These are phyloP conservation scores for Acmispon strigosus DNA, from an alignment of 306 rosid species.

Conservation along the genomic window DNA sequence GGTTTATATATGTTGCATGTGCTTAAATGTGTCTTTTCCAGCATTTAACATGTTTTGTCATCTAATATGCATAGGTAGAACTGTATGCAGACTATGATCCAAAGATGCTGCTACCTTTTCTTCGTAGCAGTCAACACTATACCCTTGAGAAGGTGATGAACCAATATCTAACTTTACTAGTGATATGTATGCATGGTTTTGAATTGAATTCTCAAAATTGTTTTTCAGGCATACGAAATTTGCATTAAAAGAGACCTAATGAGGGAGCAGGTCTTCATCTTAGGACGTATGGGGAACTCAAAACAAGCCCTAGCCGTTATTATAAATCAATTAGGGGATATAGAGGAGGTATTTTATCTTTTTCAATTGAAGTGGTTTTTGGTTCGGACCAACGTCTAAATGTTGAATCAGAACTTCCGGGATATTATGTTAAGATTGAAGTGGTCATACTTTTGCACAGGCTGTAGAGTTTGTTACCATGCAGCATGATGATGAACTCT, in stretches of 20 bases:
- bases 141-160: conserved; percentile 81
- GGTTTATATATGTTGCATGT: not conserved
- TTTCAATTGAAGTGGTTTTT: conserved; percentile 23
- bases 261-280: conserved; percentile 90
- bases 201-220: conserved; percentile 19
- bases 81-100: conserved; percentile 94
- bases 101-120: conserved; percentile 90
- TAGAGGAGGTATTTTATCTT: conserved; percentile 69
- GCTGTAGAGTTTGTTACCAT: conserved; percentile 77
- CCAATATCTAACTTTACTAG: conserved; percentile 14
- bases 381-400: conserved; percentile 3
- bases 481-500: conserved; percentile 53
- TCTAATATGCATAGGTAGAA: conserved; percentile 56
- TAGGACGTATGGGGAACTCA: conserved; percentile 96
- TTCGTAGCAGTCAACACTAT: conserved; percentile 94
- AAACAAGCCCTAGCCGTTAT: conserved; percentile 81
- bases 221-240: conserved; percentile 78
- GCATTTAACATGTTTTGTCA: conserved; percentile 8
- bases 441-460: conserved; percentile 40
- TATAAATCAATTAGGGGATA: conserved; percentile 82
- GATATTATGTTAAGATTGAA: conserved; percentile 20
- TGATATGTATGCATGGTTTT: conserved; percentile 6
- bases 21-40: conserved; percentile 2
- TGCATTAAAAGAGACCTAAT: conserved; percentile 59
- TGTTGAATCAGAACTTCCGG: not conserved